A percentile compares a stretch with the other conserved stretches of the same genome.
Conservation (phyloP, 2,329 filamentous ascomycete species). For the Aspergillus oerlinghausenensis region DNA sequence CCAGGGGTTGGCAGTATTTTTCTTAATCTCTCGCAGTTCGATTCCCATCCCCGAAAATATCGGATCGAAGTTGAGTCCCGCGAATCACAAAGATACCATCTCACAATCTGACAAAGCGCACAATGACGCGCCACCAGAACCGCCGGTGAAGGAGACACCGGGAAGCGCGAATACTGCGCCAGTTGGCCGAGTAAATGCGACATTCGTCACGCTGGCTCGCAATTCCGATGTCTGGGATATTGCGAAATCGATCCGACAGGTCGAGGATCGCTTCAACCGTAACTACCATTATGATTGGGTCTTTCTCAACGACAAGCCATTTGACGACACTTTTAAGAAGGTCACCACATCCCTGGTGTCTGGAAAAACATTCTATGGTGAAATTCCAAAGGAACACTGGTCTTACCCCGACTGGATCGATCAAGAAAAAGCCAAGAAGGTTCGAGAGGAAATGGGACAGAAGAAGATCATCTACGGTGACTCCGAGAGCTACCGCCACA, state of each 20-base stretch:
- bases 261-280: constrained; percentile 97
- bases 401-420: constrained; percentile 96
- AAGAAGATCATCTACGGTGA: constrained; percentile 98
- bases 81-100: constrained; percentile 19
- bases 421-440: constrained; percentile 83
- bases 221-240: constrained; percentile 97
- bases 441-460: constrained; percentile 88
- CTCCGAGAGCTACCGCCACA: constrained; percentile 94
- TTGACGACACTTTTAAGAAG: constrained; percentile 89
- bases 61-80: constrained; percentile 16
- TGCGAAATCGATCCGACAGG: constrained; percentile 86
- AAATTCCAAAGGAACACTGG: constrained; percentile 91
- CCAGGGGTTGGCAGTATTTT: constrained; percentile 66
- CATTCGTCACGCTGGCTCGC: constrained; percentile 90
- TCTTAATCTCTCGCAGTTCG: constrained; percentile 70
- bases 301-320: constrained; percentile 93
- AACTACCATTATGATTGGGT: constrained; percentile 99
- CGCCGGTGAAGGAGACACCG: constrained; percentile 8
- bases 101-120: constrained; percentile 11
- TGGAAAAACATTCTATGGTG: constrained; percentile 83
- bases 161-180: constrained; percentile 51
- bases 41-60: constrained; percentile 32
- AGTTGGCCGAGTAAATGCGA: constrained; percentile 80
- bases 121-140: constrained; percentile 13
- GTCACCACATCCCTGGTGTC: constrained; percentile 86